A percentile compares a stretch with the other conserved stretches of the same genome.
These are phyloP conservation scores for Arbutus unedo DNA, from an alignment of 148 eudicot species.

Conservation along the genomic window DNA sequence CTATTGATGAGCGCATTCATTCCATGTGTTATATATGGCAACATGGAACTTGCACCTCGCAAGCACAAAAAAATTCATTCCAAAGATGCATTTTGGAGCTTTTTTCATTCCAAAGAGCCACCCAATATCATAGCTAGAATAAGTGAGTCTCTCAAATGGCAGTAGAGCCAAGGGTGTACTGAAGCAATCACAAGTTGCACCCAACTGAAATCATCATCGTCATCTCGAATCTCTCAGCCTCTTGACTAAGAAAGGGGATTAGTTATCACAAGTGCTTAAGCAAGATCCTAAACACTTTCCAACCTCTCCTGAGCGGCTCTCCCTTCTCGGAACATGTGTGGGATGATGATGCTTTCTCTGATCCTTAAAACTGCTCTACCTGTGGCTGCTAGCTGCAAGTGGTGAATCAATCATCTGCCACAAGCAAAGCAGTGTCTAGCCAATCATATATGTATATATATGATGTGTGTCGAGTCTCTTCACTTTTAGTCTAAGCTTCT, in stretches of 20 bases:
- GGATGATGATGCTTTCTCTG: constrained; percentile 23
- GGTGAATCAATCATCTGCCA: neutral
- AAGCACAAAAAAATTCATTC: too few relatives aligned
- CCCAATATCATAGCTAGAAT: constrained; percentile 5
- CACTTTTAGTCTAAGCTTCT: too few relatives aligned
- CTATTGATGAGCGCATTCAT: too few relatives aligned
- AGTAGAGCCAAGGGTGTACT: constrained; percentile 11
- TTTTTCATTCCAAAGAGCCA: constrained; percentile 2
- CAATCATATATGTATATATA: neutral
- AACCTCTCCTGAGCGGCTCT: constrained; percentile 19
- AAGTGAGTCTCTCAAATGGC: constrained; percentile 1
- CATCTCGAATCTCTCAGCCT: constrained; percentile 15
- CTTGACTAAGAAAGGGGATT: constrained; percentile 38
- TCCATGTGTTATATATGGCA: too few relatives aligned
- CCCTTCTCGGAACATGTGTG: constrained; percentile 1
- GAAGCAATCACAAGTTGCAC: constrained; percentile 26
- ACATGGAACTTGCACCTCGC: too few relatives aligned
- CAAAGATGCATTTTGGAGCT: too few relatives aligned
- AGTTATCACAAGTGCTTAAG: constrained; percentile 33
- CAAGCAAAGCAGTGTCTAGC: neutral
- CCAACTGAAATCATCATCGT: constrained; percentile 28
- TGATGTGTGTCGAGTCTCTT: too few relatives aligned
- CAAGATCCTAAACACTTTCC: constrained; percentile 32
- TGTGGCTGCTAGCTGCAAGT: neutral
- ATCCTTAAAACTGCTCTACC: constrained; percentile 15